Conservation (phyloP, 2,329 filamentous ascomycete species). For the Alternaria conjuncta region DNA sequence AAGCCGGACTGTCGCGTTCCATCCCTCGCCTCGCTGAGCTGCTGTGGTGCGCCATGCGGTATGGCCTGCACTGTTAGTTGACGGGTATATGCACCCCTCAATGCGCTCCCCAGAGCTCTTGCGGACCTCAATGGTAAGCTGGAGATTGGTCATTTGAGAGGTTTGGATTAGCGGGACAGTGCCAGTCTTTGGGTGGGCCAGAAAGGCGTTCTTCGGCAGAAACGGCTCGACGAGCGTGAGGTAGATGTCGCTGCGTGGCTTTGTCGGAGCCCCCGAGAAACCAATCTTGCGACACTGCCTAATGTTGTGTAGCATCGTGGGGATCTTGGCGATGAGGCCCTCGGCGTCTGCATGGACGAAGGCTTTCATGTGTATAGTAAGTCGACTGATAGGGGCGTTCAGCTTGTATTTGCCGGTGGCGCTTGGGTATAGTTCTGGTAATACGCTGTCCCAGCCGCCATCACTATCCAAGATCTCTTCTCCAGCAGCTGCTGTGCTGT, state of each 20-base stretch:
- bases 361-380: conserved; percentile 79
- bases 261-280: conserved; percentile 89
- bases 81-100: conserved; percentile 84
- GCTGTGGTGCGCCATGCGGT: conserved; percentile 90
- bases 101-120: conserved; percentile 79
- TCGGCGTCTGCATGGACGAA: conserved; percentile 83
- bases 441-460: conserved; percentile 75
- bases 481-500: conserved; percentile 64
- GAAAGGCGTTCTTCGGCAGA: conserved; percentile 70
- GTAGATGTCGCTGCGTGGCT: conserved; percentile 92
- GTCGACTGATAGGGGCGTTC: conserved; percentile 73
- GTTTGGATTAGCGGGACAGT: conserved; percentile 74
- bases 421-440: conserved; percentile 70
- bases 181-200: conserved; percentile 77
- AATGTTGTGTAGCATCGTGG: conserved; percentile 83
- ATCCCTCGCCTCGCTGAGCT: conserved; percentile 77
- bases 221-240: conserved; percentile 80
- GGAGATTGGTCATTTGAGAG: conserved; percentile 74
- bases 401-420: conserved; percentile 76
- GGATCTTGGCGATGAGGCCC: conserved; percentile 80
- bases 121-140: conserved; percentile 88
- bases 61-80: conserved; percentile 77
- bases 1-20: conserved; percentile 88
- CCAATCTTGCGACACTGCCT: conserved; percentile 86
- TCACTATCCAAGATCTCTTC: conserved; percentile 54